These are phyloP conservation scores for Hypomyces perniciosus DNA, from an alignment of 2,329 filamentous ascomycete species.

Conservation along the genomic window DNA sequence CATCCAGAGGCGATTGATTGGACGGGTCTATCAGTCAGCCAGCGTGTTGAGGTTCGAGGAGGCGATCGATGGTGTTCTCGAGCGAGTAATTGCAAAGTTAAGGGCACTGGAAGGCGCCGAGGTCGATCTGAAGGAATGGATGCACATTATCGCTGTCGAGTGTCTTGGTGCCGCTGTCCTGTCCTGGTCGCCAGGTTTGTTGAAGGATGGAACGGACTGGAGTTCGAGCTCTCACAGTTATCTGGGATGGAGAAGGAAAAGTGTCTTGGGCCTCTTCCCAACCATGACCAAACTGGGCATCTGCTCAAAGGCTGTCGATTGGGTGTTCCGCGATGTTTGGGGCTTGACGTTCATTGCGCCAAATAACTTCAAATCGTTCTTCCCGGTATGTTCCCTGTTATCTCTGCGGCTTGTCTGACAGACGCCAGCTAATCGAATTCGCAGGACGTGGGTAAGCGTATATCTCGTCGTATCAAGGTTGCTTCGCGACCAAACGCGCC, in stretches of 20 bases:
- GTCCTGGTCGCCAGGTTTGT: conserved; percentile 46
- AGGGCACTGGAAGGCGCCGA: conserved; percentile 30
- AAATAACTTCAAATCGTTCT: conserved; percentile 41
- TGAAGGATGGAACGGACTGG: conserved; percentile 38
- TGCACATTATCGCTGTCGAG: conserved; percentile 50
- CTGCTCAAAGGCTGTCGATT: conserved; percentile 29
- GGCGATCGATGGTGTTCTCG: conserved; percentile 36
- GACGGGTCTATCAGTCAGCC: conserved; percentile 39
- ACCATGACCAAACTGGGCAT: conserved; percentile 33
- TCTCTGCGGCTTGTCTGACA: not conserved
- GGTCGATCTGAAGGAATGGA: conserved; percentile 48
- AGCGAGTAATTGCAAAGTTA: conserved; percentile 30
- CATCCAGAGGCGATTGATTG: conserved; percentile 43
- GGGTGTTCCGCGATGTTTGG: conserved; percentile 39
- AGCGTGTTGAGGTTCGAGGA: conserved; percentile 37
- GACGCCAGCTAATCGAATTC: not conserved
- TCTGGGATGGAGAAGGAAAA: conserved; percentile 46
- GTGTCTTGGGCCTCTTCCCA: conserved; percentile 47
- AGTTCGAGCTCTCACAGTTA: conserved; percentile 45
- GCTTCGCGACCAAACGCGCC: conserved; percentile 22
- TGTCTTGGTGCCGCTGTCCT: conserved; percentile 45
- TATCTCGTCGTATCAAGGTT: conserved; percentile 30
- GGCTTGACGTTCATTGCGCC: conserved; percentile 39
- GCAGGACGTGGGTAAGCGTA: conserved; percentile 30
- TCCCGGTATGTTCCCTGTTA: conserved; percentile 36